These are phyloP conservation scores for Rhizophagus prolifer DNA, from an alignment of 192 early-diverging fungal species.

Conservation along the genomic window DNA sequence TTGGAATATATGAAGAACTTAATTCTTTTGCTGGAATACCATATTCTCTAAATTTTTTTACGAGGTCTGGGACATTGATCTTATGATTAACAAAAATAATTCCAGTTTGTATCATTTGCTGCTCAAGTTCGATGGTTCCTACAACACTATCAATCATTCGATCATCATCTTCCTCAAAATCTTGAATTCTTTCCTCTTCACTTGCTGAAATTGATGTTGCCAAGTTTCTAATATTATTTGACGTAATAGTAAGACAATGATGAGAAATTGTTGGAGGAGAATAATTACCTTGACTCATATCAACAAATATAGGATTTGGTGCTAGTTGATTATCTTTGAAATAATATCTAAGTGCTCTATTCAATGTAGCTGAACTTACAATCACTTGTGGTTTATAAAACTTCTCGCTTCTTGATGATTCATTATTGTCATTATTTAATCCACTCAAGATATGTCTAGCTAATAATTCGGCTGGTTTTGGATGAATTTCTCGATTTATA, in stretches of 20 bases:
- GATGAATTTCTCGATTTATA: slow-evolving; percentile 38
- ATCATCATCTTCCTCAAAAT: slow-evolving; percentile 49
- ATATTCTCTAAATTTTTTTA: slow-evolving; percentile 36
- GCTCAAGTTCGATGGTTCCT: slow-evolving; percentile 44
- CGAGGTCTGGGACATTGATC: slow-evolving; percentile 35
- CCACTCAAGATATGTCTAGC: slow-evolving; percentile 32
- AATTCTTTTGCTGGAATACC: slow-evolving; percentile 40
- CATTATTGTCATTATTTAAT: neutral
- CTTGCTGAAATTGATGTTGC: neutral
- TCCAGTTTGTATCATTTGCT: slow-evolving; percentile 35
- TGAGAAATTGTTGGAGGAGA: slow-evolving; percentile 45
- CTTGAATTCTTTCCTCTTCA: neutral
- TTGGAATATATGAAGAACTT: slow-evolving; percentile 25
- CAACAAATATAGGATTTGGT: slow-evolving; percentile 57
- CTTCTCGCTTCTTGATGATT: neutral
- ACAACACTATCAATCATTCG: slow-evolving; percentile 50
- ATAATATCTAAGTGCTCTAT: slow-evolving; percentile 59
- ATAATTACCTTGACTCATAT: slow-evolving; percentile 47
- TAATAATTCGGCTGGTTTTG: slow-evolving; percentile 48
- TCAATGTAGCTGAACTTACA: slow-evolving; percentile 70
- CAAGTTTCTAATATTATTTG: slow-evolving; percentile 47
- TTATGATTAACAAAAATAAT: slow-evolving; percentile 50
- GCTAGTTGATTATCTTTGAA: slow-evolving; percentile 53
- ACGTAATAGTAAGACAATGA: slow-evolving; percentile 51
- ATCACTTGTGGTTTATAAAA: slow-evolving; percentile 51